Evolutionary conservation across 768 basidiomycete species (phyloP).

Genomic region (Auricularia sp.): DNA sequence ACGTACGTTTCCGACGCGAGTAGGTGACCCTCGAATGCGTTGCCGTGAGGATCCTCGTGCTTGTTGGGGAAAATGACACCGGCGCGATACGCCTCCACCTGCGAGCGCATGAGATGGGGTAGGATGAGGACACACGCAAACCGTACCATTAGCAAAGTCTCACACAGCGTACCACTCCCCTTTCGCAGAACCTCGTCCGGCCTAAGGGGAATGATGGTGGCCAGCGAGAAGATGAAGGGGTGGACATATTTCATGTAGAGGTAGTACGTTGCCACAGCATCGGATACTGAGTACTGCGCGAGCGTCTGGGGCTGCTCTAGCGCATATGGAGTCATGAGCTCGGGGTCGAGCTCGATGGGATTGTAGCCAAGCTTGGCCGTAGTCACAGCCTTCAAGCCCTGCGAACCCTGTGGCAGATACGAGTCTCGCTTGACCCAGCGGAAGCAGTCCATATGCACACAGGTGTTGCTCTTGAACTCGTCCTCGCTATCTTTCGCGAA

Average conservation of each 20-base stretch:
- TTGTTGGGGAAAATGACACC: slow-evolving; percentile 96
- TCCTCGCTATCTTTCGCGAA: slow-evolving; percentile 87
- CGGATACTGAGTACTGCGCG: slow-evolving; percentile 97
- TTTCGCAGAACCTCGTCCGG: slow-evolving; percentile 96
- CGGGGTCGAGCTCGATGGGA: slow-evolving; percentile 94
- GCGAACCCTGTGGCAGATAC: slow-evolving; percentile 95
- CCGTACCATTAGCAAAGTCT: slow-evolving; percentile 91
- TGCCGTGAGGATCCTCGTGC: slow-evolving; percentile 86
- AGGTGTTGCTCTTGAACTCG: slow-evolving; percentile 87
- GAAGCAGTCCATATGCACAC: slow-evolving; percentile 99
- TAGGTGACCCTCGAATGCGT: slow-evolving; percentile 94
- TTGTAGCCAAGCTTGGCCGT: slow-evolving; percentile 93
- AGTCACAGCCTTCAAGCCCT: slow-evolving; percentile 96
- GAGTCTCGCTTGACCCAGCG: slow-evolving; percentile 99
- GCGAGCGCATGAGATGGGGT: not conserved
- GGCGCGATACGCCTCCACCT: slow-evolving; percentile 94
- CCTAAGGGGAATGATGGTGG: slow-evolving; percentile 95
- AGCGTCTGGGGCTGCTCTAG: slow-evolving; percentile 89
- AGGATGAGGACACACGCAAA: not conserved
- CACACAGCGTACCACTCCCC: slow-evolving; percentile 93
- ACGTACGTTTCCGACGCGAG: slow-evolving; percentile 97
- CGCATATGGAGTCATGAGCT: slow-evolving; percentile 99
- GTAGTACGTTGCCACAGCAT: slow-evolving; percentile 99
- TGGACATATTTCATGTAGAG: slow-evolving; percentile 99
- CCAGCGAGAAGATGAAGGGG: slow-evolving; percentile 97